Evolutionary conservation across 2,329 filamentous ascomycete species (phyloP).

Genomic region (Colletotrichum cordylinicola): DNA sequence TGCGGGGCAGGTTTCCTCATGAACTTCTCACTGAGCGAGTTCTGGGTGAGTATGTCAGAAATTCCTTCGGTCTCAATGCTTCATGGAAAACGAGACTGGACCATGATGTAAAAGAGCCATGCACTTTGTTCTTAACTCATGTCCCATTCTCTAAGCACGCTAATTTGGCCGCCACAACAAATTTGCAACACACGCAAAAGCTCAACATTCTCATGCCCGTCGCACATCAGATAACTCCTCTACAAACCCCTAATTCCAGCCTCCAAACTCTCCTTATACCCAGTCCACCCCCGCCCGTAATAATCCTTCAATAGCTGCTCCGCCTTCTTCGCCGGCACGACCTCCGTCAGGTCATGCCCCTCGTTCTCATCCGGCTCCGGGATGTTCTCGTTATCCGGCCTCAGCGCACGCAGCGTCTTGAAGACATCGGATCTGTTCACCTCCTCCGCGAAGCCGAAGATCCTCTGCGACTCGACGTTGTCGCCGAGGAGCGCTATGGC

Average conservation of each 20-base stretch:
- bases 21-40: neutral
- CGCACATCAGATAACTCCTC: neutral
- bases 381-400: constrained; percentile 19
- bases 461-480: constrained; percentile 49
- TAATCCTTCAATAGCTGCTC: constrained; percentile 13
- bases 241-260: constrained; percentile 18
- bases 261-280: constrained; percentile 9
- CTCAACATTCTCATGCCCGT: neutral
- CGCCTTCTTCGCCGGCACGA: constrained; percentile 10
- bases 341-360: constrained; percentile 13
- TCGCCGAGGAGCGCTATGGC: constrained; percentile 54
- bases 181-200: fast-evolving
- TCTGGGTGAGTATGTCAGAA: fast-evolving
- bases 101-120: neutral
- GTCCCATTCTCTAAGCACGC: neutral
- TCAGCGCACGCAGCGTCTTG: neutral
- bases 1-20: neutral
- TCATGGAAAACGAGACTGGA: neutral
- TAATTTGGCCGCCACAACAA: neutral
- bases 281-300: constrained; percentile 10
- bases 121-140: neutral
- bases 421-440: constrained; percentile 12
- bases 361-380: neutral
- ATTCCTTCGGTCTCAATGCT: neutral
- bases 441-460: constrained; percentile 56